Conservation (phyloP, 208 protist species). For the Acanthamoeba royreba region DNA sequence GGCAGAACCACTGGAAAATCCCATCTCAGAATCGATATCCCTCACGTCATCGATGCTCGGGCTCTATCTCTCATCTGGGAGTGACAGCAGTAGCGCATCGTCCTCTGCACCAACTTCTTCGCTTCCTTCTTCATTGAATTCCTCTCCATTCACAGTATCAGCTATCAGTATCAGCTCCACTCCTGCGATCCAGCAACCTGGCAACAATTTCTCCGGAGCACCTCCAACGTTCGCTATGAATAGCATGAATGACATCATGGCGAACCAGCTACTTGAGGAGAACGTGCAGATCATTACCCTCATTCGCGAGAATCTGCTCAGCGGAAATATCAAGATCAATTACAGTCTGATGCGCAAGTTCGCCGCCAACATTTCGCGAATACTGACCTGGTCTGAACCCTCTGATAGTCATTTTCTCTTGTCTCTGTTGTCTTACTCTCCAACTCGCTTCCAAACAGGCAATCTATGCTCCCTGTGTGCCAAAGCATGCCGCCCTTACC, state of each 20-base stretch:
- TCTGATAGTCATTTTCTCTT: neutral
- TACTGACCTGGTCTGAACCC: neutral
- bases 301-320: slow-evolving; percentile 33
- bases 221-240: neutral
- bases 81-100: neutral
- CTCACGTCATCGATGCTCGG: neutral
- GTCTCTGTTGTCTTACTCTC: no score
- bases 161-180: neutral
- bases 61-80: neutral
- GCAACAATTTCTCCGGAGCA: neutral
- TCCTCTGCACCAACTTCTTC: neutral
- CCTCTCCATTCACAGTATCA: neutral
- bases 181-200: neutral
- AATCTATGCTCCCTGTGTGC: neutral
- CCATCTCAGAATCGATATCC: neutral
- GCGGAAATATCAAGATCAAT: neutral
- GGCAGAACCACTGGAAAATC: no score
- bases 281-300: slow-evolving; percentile 2
- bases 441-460: no score
- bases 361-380: neutral
- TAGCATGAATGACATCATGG: neutral
- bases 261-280: slow-evolving; percentile 15
- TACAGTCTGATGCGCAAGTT: slow-evolving; percentile 11
- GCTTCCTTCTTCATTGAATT: neutral
- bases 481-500: neutral